phyloP scores from a whole-genome alignment of 805 yeast species.

The Candida boidinii region DNA sequence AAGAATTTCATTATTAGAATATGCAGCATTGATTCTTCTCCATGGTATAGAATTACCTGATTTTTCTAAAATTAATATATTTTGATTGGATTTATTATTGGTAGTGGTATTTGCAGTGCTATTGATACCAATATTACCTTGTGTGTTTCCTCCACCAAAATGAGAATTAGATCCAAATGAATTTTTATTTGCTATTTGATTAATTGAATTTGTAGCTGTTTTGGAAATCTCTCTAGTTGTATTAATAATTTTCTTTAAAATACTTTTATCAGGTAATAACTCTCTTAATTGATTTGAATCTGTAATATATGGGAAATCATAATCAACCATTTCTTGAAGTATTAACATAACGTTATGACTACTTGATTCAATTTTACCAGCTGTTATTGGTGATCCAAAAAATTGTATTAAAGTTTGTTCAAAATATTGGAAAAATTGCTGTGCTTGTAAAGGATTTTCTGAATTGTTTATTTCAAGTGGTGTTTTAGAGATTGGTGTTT shows the following conservation, averaged over 20 bases:
- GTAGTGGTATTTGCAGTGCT: too few species aligned
- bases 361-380: slow-evolving; percentile 56
- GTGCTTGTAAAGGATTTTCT: slow-evolving; percentile 35
- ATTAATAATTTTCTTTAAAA: slow-evolving; percentile 43
- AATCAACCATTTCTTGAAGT: slow-evolving; percentile 71
- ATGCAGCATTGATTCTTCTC: slow-evolving; percentile 65
- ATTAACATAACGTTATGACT: slow-evolving; percentile 63
- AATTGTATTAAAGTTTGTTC: slow-evolving; percentile 31
- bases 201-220: slow-evolving; percentile 21
- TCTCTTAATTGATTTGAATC: slow-evolving; percentile 67
- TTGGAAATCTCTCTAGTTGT: slow-evolving; percentile 26
- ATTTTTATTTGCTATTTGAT: slow-evolving; percentile 18
- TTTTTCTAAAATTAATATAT: slow-evolving; percentile 22
- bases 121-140: too few species aligned
- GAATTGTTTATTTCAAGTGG: slow-evolving; percentile 7
- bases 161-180: slow-evolving; percentile 12
- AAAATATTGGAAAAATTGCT: slow-evolving; percentile 31
- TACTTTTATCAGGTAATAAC: slow-evolving; percentile 55
- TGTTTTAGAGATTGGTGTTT: not conserved
- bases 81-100: too few species aligned
- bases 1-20: slow-evolving; percentile 76
- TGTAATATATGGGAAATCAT: slow-evolving; percentile 63
- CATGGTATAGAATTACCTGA: slow-evolving; percentile 51
- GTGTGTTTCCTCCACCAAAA: too few species aligned
- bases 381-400: slow-evolving; percentile 41